A percentile compares a stretch with the other conserved stretches of the same genome.
Evolutionary conservation across 1,139 yeast genomes (phyloP).

Genomic region (Yamadazyma aaseri): DNA sequence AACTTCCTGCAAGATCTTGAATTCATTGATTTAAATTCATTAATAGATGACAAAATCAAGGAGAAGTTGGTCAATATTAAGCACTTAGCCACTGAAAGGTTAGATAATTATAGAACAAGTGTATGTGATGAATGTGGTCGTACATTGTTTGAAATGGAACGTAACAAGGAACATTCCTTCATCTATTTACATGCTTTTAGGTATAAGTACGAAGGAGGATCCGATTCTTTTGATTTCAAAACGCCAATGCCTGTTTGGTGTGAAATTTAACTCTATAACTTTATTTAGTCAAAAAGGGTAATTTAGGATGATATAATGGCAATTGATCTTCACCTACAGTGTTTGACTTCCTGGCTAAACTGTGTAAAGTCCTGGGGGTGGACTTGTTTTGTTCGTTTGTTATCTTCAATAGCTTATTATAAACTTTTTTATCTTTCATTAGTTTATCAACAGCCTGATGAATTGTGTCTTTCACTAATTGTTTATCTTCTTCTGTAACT

Average conservation of each 20-base stretch:
- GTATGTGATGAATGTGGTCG: constrained; percentile 49
- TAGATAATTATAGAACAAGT: constrained; percentile 16
- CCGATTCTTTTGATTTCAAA: constrained; percentile 22
- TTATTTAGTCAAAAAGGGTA: constrained; percentile 20
- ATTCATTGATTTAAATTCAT: constrained; percentile 6
- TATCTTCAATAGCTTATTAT: constrained; percentile 13
- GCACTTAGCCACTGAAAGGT: constrained; percentile 12
- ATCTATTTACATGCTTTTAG: constrained; percentile 61
- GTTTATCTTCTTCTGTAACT: constrained; percentile 24
- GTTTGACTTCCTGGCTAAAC: constrained; percentile 26
- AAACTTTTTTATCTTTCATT: constrained; percentile 12
- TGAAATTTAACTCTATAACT: constrained; percentile 14
- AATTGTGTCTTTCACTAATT: constrained; percentile 28
- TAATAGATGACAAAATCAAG: constrained; percentile 5
- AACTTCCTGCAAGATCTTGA: too few species aligned
- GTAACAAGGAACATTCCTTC: constrained; percentile 33
- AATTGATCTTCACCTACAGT: constrained; percentile 55
- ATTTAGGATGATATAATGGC: constrained; percentile 47
- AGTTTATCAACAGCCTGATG: constrained; percentile 27
- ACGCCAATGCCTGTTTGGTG: constrained; percentile 44
- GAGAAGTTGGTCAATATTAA: constrained; percentile 11
- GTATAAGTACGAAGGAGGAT: constrained; percentile 27
- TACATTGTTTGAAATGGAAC: constrained; percentile 34
- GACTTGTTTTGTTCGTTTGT: constrained; percentile 11
- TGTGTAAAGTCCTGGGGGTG: neutral